Conservation (phyloP, 805 yeast genomes). For the Huiozyma sinensis region DNA sequence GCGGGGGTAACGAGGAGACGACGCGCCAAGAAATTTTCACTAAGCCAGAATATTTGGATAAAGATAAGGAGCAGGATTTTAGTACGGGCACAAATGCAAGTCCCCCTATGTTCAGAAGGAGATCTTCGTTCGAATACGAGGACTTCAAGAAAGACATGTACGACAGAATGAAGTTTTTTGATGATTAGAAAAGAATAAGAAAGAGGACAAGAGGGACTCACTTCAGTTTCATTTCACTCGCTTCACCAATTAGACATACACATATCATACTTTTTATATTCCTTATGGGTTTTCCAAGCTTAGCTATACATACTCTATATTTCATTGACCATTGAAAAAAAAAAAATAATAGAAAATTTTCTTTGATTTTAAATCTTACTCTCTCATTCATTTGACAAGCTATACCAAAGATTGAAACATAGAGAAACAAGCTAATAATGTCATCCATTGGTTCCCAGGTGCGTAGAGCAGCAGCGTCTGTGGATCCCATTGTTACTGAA, state of each 20-base stretch:
- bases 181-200: background rate
- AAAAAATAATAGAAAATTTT: background rate
- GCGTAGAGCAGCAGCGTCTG: constrained; percentile 74
- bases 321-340: no score
- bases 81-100: constrained; percentile 1
- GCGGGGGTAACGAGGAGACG: background rate
- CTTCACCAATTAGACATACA: no score
- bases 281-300: no score
- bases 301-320: no score
- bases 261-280: no score
- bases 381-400: no score
- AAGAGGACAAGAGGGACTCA: no score
- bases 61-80: background rate
- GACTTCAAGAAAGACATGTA: constrained; percentile 26
- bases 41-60: background rate
- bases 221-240: no score
- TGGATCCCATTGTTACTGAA: constrained; percentile 78
- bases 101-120: constrained; percentile 10
- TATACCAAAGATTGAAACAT: no score
- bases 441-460: constrained; percentile 43
- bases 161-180: constrained; percentile 21
- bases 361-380: no score
- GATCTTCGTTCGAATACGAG: constrained; percentile 22
- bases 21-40: background rate
- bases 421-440: constrained; percentile 14